Percentiles rank a stretch among this genome's conserved stretches.
These are phyloP conservation scores for Elsinoe batatas DNA, from an alignment of 2,329 filamentous ascomycete species.

Conservation along the genomic window DNA sequence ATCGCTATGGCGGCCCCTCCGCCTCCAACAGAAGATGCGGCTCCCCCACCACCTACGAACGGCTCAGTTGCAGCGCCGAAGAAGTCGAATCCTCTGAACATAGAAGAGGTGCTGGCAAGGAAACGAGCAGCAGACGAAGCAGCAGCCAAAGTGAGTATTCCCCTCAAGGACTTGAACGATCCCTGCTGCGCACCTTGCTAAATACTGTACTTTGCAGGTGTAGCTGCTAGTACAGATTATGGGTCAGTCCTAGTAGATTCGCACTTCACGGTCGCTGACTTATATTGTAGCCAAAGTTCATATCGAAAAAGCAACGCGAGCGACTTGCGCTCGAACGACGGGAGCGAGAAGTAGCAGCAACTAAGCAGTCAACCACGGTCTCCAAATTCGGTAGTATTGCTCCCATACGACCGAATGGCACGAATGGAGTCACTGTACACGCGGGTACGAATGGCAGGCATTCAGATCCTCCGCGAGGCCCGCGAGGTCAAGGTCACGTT, in stretches of 20 bases:
- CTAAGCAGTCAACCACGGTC: slow-evolving; percentile 33
- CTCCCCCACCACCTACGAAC: slow-evolving; percentile 20
- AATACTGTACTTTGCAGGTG: not conserved
- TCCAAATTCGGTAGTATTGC: slow-evolving; percentile 10
- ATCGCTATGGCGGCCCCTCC: not conserved
- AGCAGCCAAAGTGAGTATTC: slow-evolving; percentile 50
- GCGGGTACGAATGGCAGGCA: not conserved
- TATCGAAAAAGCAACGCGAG: slow-evolving; percentile 75
- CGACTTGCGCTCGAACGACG: slow-evolving; percentile 68
- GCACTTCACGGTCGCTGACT: slow-evolving; percentile 3
- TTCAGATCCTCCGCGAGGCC: slow-evolving; percentile 1
- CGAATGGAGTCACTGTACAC: not conserved
- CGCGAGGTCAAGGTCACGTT: slow-evolving; percentile 10
- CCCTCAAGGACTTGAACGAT: not conserved
- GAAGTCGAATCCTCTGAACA: slow-evolving; percentile 54
- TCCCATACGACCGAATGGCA: slow-evolving; percentile 12
- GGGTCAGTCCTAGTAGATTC: not conserved
- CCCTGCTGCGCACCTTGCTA: slow-evolving; percentile 29
- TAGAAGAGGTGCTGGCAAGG: slow-evolving; percentile 75
- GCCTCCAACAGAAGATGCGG: not conserved
- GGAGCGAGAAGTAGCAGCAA: slow-evolving; percentile 59
- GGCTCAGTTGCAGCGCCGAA: slow-evolving; percentile 31
- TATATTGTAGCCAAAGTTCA: slow-evolving; percentile 58
- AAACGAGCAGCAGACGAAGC: slow-evolving; percentile 80
- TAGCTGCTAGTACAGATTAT: not conserved